phyloP scores from a whole-genome alignment of 2,329 filamentous ascomycete species.

The Stagonosporopsis vannaccii region DNA sequence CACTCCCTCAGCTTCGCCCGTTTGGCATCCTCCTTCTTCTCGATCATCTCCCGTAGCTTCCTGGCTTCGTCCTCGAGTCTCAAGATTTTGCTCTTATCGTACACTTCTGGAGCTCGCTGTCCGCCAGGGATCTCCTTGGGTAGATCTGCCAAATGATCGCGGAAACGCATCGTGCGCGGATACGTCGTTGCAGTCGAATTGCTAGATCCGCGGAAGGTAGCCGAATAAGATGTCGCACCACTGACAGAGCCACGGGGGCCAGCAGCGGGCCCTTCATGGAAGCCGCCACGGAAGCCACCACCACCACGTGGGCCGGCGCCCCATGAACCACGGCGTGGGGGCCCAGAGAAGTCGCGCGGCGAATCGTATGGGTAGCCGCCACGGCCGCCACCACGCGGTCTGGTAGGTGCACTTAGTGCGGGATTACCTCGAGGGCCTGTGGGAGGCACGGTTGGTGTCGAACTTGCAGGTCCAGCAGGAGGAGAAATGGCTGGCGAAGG shows the following conservation, averaged over 20 bases:
- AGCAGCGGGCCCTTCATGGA: conserved; percentile 39
- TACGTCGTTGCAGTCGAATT: conserved; percentile 56
- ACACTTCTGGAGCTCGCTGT: conserved; percentile 51
- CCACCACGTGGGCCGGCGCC: conserved; percentile 42
- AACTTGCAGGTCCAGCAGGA: conserved; percentile 47
- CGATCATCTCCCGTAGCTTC: conserved; percentile 54
- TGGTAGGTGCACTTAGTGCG: conserved; percentile 50
- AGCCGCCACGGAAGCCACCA: conserved; percentile 31
- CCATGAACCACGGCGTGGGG: conserved; percentile 48
- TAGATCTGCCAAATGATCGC: conserved; percentile 52
- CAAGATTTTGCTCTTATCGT: conserved; percentile 53
- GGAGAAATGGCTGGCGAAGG: conserved; percentile 50
- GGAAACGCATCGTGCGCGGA: conserved; percentile 57
- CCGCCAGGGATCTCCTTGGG: conserved; percentile 56
- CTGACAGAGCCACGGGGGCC: conserved; percentile 43
- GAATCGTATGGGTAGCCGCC: conserved; percentile 52
- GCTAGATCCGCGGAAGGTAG: conserved; percentile 52
- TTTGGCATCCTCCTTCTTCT: conserved; percentile 56
- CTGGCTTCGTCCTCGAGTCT: conserved; percentile 58
- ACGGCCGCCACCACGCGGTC: conserved; percentile 50
- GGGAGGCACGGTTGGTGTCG: conserved; percentile 43
- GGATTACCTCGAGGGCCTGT: conserved; percentile 47
- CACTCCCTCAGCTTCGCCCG: conserved; percentile 55
- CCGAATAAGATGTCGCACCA: conserved; percentile 41
- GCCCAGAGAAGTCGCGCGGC: conserved; percentile 43